phyloP scores from a whole-genome alignment of 2,329 filamentous ascomycete genomes.

The Pestalotiopsis sp. region DNA sequence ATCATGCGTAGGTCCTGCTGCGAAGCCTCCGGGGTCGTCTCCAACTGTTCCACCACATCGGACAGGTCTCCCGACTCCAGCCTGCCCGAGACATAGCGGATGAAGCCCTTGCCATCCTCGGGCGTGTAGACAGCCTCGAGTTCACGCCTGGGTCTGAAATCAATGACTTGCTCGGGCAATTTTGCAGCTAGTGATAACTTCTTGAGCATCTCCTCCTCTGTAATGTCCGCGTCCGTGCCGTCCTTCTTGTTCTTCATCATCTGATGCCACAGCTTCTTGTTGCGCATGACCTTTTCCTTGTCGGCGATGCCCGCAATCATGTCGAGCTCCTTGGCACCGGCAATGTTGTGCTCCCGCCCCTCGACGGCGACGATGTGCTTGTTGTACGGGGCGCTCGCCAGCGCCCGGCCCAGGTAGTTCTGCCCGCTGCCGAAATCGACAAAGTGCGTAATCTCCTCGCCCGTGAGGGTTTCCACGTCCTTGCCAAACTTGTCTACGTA shows the following conservation, averaged over 20 bases:
- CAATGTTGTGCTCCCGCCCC: conserved; percentile 82
- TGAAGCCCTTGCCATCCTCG: conserved; percentile 66
- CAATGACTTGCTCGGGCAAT: conserved; percentile 34
- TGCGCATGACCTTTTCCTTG: conserved; percentile 73
- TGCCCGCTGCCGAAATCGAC: conserved; percentile 97
- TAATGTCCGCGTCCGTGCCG: conserved; percentile 44
- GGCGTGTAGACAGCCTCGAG: conserved; percentile 56
- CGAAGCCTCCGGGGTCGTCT: conserved; percentile 34
- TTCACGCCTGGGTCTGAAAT: conserved; percentile 55
- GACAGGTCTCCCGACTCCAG: conserved; percentile 74
- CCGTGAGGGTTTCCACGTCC: conserved; percentile 61
- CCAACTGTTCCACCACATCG: conserved; percentile 30
- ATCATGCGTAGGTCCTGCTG: conserved; percentile 60
- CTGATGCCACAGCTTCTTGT: conserved; percentile 77
- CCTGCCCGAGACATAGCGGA: conserved; percentile 77
- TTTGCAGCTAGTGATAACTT: conserved; percentile 37
- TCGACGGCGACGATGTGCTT: conserved; percentile 90
- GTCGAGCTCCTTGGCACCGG: conserved; percentile 82
- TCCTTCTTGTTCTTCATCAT: conserved; percentile 46
- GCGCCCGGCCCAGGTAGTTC: conserved; percentile 88
- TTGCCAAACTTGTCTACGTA: conserved; percentile 70
- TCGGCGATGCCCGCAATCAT: conserved; percentile 76
- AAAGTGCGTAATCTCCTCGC: conserved; percentile 74
- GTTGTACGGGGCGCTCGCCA: conserved; percentile 85
- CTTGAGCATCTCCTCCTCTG: conserved; percentile 42